Conservation (phyloP, 192 early-diverging fungal species). For the Backusella sp. region DNA sequence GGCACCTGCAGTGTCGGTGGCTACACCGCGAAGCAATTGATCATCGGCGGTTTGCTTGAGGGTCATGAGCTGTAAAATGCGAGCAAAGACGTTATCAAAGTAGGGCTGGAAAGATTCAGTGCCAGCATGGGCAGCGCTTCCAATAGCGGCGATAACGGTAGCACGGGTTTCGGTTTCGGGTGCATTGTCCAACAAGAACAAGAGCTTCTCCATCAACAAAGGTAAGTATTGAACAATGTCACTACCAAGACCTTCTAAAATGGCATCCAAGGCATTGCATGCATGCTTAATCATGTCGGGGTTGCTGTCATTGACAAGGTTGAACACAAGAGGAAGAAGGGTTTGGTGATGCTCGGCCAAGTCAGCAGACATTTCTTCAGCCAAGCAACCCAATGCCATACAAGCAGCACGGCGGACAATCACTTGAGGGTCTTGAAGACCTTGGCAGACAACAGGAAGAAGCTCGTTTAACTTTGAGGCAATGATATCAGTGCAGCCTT, state of each 20-base stretch:
- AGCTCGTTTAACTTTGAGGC: constrained; percentile 73
- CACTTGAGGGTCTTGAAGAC: constrained; percentile 76
- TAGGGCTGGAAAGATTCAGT: constrained; percentile 71
- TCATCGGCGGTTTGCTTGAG: constrained; percentile 68
- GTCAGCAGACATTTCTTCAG: constrained; percentile 77
- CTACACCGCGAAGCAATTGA: constrained; percentile 78
- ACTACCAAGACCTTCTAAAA: constrained; percentile 79
- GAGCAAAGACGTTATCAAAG: constrained; percentile 68
- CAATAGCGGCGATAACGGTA: constrained; percentile 82
- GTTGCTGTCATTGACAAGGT: constrained; percentile 74
- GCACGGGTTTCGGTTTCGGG: constrained; percentile 65
- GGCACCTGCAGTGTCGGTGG: constrained; percentile 84
- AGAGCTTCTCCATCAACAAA: constrained; percentile 76
- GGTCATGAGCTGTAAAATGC: constrained; percentile 70
- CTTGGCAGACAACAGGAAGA: constrained; percentile 67
- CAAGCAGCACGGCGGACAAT: constrained; percentile 83
- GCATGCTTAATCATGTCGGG: constrained; percentile 73
- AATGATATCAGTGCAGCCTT: constrained; percentile 85
- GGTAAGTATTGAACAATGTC: constrained; percentile 80
- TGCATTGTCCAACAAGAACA: constrained; percentile 68
- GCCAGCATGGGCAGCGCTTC: constrained; percentile 86
- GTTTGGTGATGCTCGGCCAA: constrained; percentile 76
- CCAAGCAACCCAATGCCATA: constrained; percentile 77
- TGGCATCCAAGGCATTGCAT: constrained; percentile 80
- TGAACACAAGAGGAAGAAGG: constrained; percentile 82